Conservation (phyloP, 2,329 filamentous ascomycete species). For the Purpureocillium lavendulum region DNA sequence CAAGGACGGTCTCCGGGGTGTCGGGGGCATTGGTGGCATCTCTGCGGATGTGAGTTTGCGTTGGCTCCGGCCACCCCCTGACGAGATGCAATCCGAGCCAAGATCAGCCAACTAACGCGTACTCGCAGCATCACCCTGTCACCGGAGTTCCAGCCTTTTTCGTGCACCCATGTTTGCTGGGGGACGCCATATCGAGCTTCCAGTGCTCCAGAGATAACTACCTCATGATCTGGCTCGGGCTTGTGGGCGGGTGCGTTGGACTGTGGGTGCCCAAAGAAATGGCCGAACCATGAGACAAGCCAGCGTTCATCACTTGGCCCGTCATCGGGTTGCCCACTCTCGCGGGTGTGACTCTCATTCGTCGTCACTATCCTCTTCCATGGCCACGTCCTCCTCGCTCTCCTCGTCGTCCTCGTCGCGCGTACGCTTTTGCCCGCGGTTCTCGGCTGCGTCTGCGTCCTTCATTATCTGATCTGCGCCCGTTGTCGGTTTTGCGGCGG, state of each 20-base stretch:
- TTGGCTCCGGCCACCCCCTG: background rate
- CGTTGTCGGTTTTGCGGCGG: slow-evolving; percentile 40
- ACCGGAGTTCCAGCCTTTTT: slow-evolving; percentile 76
- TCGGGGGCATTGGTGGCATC: slow-evolving; percentile 63
- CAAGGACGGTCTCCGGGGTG: slow-evolving; percentile 49
- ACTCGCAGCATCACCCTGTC: slow-evolving; percentile 68
- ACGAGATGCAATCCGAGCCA: slow-evolving; percentile 2
- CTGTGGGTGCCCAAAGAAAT: slow-evolving; percentile 69
- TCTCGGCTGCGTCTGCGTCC: slow-evolving; percentile 45
- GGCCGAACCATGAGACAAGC: slow-evolving; percentile 29
- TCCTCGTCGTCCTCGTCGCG: slow-evolving; percentile 61
- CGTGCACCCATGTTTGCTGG: slow-evolving; percentile 85
- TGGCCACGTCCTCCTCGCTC: slow-evolving; percentile 59
- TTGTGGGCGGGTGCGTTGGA: slow-evolving; percentile 73
- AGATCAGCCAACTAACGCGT: too few species aligned
- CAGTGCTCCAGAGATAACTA: slow-evolving; percentile 59
- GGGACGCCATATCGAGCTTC: slow-evolving; percentile 66
- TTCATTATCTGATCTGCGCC: slow-evolving; percentile 38
- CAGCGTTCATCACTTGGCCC: slow-evolving; percentile 2
- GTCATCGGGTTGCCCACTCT: background rate
- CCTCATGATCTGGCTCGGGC: slow-evolving; percentile 80
- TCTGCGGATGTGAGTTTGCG: slow-evolving; percentile 61
- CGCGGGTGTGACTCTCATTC: slow-evolving; percentile 35
- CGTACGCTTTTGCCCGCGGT: slow-evolving; percentile 58
- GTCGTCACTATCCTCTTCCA: slow-evolving; percentile 66